Conservation (phyloP, 108 stramenopile species). For the Nitzschia sp. region DNA sequence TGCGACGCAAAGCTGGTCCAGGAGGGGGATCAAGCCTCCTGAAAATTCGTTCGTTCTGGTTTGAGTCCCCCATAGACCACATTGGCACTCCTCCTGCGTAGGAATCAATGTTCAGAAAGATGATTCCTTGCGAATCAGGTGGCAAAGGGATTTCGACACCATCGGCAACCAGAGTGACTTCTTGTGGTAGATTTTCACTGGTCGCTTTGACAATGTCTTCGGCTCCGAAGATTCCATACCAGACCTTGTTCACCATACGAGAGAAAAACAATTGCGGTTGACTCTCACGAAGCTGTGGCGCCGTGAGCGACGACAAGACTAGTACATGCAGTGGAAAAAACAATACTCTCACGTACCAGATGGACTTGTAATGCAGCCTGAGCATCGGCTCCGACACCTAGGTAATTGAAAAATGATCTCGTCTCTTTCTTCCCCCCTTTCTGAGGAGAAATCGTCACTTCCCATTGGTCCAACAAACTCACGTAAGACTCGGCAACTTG, state of each 20-base stretch:
- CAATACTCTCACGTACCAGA: constrained; percentile 27
- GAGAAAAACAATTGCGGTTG: constrained; percentile 85
- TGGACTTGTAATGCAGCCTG: constrained; percentile 87
- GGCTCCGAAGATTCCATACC: constrained; percentile 87
- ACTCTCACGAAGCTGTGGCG: constrained; percentile 54
- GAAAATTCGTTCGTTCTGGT: no score
- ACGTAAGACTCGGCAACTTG: constrained; percentile 77
- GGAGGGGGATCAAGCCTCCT: no score
- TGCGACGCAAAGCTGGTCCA: no score
- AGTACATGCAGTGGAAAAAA: not conserved
- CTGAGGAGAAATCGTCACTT: constrained; percentile 59
- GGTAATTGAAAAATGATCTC: constrained; percentile 84
- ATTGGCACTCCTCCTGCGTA: constrained; percentile 86
- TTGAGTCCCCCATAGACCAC: constrained; percentile 73
- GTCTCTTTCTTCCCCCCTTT: constrained; percentile 40
- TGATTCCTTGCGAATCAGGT: constrained; percentile 83
- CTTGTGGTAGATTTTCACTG: constrained; percentile 60
- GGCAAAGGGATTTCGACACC: constrained; percentile 84
- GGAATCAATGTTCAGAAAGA: constrained; percentile 88
- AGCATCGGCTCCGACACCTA: constrained; percentile 90
- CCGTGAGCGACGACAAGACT: not conserved
- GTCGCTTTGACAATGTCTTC: constrained; percentile 83
- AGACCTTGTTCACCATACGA: constrained; percentile 82
- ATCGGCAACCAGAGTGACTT: constrained; percentile 80
- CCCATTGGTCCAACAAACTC: constrained; percentile 83